These are phyloP conservation scores for Alternaria incomplexa DNA, from an alignment of 2,329 filamentous ascomycete species.

Conservation along the genomic window DNA sequence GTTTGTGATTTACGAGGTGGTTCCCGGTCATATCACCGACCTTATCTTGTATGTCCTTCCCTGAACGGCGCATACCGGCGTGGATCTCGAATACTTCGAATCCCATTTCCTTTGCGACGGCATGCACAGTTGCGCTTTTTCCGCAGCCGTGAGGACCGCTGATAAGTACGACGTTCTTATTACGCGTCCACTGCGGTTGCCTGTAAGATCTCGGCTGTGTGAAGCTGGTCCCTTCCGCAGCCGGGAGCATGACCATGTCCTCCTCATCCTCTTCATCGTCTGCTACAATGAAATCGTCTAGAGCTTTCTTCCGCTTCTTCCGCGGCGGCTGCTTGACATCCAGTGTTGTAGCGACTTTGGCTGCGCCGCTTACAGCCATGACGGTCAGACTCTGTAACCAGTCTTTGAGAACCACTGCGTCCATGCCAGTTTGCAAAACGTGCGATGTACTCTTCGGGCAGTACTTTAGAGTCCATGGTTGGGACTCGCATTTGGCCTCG, in stretches of 20 bases:
- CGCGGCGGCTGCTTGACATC: slow-evolving; percentile 36
- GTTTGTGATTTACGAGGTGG: slow-evolving; percentile 74
- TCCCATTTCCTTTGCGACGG: slow-evolving; percentile 86
- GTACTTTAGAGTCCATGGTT: slow-evolving; percentile 85
- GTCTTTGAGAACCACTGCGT: slow-evolving; percentile 73
- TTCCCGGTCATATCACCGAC: slow-evolving; percentile 98
- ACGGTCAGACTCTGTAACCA: slow-evolving; percentile 83
- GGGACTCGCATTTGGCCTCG: slow-evolving; percentile 72
- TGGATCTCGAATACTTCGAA: slow-evolving; percentile 98
- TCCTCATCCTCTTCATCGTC: slow-evolving; percentile 42
- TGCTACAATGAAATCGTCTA: slow-evolving; percentile 46
- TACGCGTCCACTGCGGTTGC: slow-evolving; percentile 44
- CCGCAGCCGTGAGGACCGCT: slow-evolving; percentile 90
- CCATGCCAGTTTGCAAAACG: slow-evolving; percentile 76
- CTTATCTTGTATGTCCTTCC: slow-evolving; percentile 86
- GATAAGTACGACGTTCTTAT: slow-evolving; percentile 79
- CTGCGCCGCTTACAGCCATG: slow-evolving; percentile 70
- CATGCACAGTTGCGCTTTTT: slow-evolving; percentile 91
- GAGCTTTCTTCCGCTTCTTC: slow-evolving; percentile 69
- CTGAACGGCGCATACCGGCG: slow-evolving; percentile 78
- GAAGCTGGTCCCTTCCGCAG: slow-evolving; percentile 66
- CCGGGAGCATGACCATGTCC: slow-evolving; percentile 69
- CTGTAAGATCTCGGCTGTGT: slow-evolving; percentile 40
- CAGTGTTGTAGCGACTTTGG: slow-evolving; percentile 20
- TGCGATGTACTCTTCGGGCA: slow-evolving; percentile 71